A percentile compares a stretch with the other conserved stretches of the same genome.
Evolutionary conservation across 345 rosid species (phyloP).

Genomic region (Syzygium jambos): DNA sequence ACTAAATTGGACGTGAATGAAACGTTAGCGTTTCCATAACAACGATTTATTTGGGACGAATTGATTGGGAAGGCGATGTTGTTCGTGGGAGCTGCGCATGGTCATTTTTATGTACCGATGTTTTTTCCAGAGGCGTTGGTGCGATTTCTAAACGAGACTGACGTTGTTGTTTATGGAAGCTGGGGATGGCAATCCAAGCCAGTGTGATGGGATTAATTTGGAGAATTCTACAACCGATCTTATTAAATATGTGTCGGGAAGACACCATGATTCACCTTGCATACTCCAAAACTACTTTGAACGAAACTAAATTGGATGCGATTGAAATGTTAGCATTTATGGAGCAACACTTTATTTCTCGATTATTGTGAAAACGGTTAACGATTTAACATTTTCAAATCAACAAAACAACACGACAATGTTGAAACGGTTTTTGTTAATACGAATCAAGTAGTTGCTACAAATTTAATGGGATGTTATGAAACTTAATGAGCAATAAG

Average conservation of each 20-base stretch:
- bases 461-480: background rate
- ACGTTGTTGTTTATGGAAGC: too few relatives aligned
- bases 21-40: too few relatives aligned
- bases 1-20: too few relatives aligned
- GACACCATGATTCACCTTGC: rapidly evolving
- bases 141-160: too few relatives aligned
- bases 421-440: background rate
- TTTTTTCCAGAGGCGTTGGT: too few relatives aligned
- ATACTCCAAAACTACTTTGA: background rate
- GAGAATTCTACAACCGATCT: too few relatives aligned
- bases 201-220: too few relatives aligned
- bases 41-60: too few relatives aligned
- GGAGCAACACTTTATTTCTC: background rate
- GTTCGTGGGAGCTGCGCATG: too few relatives aligned
- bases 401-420: background rate
- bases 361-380: background rate
- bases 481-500: background rate
- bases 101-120: too few relatives aligned
- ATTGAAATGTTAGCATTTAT: background rate
- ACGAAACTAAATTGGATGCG: background rate
- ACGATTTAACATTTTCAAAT: background rate
- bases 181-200: too few relatives aligned
- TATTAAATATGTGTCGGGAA: background rate
- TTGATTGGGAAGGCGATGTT: too few relatives aligned
- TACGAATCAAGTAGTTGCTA: background rate